Percentiles rank a stretch among this genome's conserved stretches.
phyloP scores from a whole-genome alignment of 78 protist species.

The Dictyostelium intermedium region DNA sequence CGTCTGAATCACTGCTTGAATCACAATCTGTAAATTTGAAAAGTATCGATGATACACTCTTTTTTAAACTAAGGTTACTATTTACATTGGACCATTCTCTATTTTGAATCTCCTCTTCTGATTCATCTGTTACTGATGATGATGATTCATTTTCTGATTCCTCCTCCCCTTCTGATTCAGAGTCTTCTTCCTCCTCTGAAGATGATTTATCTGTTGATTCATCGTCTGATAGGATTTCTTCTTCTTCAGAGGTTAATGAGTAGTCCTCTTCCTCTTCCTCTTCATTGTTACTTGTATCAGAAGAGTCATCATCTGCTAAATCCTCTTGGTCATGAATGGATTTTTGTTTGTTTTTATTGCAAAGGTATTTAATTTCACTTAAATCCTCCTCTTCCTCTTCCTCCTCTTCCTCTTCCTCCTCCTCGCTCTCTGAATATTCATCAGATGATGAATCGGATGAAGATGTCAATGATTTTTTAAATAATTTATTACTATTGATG shows the following conservation, averaged over 20 bases:
- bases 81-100: not conserved
- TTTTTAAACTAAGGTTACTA: conserved; percentile 5
- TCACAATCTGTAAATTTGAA: not conserved
- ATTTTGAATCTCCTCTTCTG: not conserved
- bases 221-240: not conserved
- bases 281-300: not conserved
- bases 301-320: not conserved
- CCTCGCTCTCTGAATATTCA: conserved; percentile 11
- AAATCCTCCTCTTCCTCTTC: not conserved
- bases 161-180: not conserved
- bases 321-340: not conserved
- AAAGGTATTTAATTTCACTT: not conserved
- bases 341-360: not conserved
- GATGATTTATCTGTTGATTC: conserved; percentile 10
- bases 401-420: conserved; percentile 2
- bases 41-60: conserved; percentile 3
- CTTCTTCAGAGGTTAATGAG: not conserved
- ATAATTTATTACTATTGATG: not conserved
- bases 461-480: not conserved
- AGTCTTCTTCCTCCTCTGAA: not conserved
- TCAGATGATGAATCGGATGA: not conserved
- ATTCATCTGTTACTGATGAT: not conserved
- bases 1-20: not conserved
- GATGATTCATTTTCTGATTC: not conserved
- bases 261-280: not conserved